Base-by-base conservation (phyloP, 1,284 basidiomycete genomes). In the Papiliotrema fonsecae region DNA sequence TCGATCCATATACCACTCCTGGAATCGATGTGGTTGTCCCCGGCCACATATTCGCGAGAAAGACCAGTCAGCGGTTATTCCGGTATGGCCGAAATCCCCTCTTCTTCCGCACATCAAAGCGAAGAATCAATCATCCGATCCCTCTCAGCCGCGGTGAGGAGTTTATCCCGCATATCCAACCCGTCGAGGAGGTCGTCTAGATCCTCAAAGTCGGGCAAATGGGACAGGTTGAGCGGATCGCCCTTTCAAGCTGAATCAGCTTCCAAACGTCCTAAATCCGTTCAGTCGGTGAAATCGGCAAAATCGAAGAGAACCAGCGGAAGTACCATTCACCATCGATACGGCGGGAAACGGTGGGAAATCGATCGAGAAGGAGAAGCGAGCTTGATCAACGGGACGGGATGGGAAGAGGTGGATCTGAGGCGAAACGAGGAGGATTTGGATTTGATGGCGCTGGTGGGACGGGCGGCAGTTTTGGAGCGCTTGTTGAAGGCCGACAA, bases 381-480 rank as follows among this genome's bases (percentile, higher is more conserved):
- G 18, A 38, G 28, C 18, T 16, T 36, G 28, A 3, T 21, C 31
- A 43, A 21, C 21, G 35, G 32, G 18, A 50, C 49, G 22, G 37
- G 22, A 28, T 42, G 39, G 45, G 32, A 6, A 14, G 30, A 41
- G 38, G 42, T 7, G 41, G 39, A 48, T 34, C 26, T 37, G 21
- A 49, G 28, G 32, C 21, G 39, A 32, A 50, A 54, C 31, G 64
- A 66, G 44, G 63, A 64, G 21, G 42, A 35, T 40, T 50, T 64
- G 58, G 66, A 71, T 32, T 50, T 71, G 30, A 43, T 35, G 3
- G 37, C 52, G 4, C 44, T 71, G 1, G 61, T 62, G 6, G 60
- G 63, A 2, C 47, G 69, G 18, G 67, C 69, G 19, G 64, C 58
- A 3, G 55, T 69, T 0, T 53, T 71, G 4, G 69, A 71, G 52